Evolutionary conservation across 176 grass and related monocot species (phyloP), one percentile per base, ranked within the genome.

Genomic region (Aegilops speltoides): DNA sequence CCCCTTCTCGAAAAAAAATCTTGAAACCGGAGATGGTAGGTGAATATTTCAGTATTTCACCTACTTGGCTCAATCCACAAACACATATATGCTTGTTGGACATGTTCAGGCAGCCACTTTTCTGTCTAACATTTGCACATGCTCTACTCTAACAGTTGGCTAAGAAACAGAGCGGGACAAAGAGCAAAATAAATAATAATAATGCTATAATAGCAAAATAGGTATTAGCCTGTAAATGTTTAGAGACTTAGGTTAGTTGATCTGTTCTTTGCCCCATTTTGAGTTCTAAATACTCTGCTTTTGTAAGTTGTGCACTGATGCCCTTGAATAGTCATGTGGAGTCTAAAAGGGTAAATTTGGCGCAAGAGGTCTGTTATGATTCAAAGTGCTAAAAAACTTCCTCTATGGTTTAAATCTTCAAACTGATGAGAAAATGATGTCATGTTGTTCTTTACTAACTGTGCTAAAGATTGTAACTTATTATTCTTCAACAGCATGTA

Each of bases 21-120:
- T n/a, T n/a, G 24, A 57, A 23, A 43, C 12, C 31, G 65, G 10
- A 64, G 73, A 48, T 16, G 23, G 16, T 46, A 41, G 40, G 2
- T 43, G 41, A 16, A 8, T 8, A 66, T 71, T 43, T 43, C 41
- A 43, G 41, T 43, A 22, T 41, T 66, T 68, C n/a, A 50, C 93
- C 90, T 90, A 90, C 85, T 83, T 92, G 93, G 72, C 90, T 92
- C 78, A 90, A 22, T 28, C 93, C 90, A 83, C 88, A 92, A 61
- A 37, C 6, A 92, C 63, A 22, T 90, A 95, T 62, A 95, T 92
- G 52, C 88, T 38, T 50, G 83, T 63, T 6, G 93, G 85, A 60
- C 64, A 77, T 11, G 86, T 86, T 46, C 87, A 87, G 1, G 78
- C 60, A 54, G 79, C 85, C 54, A 92, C 15, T 46, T 88, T 90